Base-by-base conservation (phyloP, 371 early-diverging fungal genomes). In the Mucor piriformis region DNA sequence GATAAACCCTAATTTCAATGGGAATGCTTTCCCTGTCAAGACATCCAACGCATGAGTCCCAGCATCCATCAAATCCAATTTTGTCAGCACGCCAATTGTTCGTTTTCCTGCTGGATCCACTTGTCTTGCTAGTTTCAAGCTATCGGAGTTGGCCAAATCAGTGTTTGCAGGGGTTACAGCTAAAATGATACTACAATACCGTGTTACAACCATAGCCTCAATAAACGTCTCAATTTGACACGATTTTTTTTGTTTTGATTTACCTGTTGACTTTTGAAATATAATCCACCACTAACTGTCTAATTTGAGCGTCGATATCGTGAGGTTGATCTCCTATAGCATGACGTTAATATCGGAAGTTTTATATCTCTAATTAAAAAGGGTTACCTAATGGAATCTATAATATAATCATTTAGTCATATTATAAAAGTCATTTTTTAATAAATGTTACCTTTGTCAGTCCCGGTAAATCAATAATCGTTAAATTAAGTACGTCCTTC, bases 61-160 rank as follows among this genome's bases (percentile, higher is more conserved):
- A 32, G 87, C 85, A 69, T 97, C 97, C 96, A 97, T 95, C 54
- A 97, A 72, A 74, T 97, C 97, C 47, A 96, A 73, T 75, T 97
- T 97, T 47, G 96, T 96, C 50, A 97, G 72, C 6, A 97, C 95
- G 50, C 96, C 95, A 29, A 96, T 86, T 0, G 96, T 96, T 60
- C 96, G 82, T 42, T 58, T 63, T 67, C 89, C 91, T 64, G 88
- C 88, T 12, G 94, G 91, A 82, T 96, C 97, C 16, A 93, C 93
- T 61, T 91, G 89, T 53, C 92, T 88, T 3, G 96, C 96, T 44
- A 95, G 67, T 73, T 94, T 93, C 50, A 97, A 79, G 58, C 93
- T 92, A 77, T 97, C 97, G 46, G 96, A 95, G 72, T 95, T 96
- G 65, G 90, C 92, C 38, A 97, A 79, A 69, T 96, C 97, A 33